Evolutionary conservation across 2,329 filamentous ascomycete genomes (phyloP), one percentile per base, ranked within the genome.

Genomic region (Monosporascus sp.): DNA sequence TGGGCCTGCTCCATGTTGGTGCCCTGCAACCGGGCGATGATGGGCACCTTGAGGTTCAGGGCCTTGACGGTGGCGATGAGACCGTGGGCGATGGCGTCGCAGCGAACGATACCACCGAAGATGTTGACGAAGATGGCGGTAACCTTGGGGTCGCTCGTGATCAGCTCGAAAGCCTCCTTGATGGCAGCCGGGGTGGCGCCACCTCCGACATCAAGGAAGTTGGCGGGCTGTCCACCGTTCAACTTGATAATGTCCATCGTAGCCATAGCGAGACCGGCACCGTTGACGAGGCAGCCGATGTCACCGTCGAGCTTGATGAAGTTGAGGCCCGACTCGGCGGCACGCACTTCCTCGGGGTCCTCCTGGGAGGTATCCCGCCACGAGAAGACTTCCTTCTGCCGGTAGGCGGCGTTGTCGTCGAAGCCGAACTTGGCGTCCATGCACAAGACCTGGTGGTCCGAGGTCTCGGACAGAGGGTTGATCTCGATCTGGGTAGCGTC

Each of bases 231-330:
- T 60, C 94, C 94, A 65, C 94, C 94, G 78, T 97, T 99, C 60
- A 99, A 85, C 86, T 99, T 97, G 84, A 99, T 99, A 75, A 99
- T 97, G 76, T 99, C 94, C 94, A 99, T 99, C 72, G 94, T 99
- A 60, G 94, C 94, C 94, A 99, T 99, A 77, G 94, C 94, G 63
- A 99, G 88, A 79, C 94, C 94, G 68, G 94, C 94, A 72, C 94
- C 94, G 79, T 99, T 99, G 79, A 99, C 94, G 65, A 97, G 82
- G 81, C 94, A 99, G 76, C 94, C 94, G 72, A 99, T 99, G 72
- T 99, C 94, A 72, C 94, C 94, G 71, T 97, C 94, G 58, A 99
- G 88, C 85, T 99, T 99, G 84, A 99, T 99, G 80, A 99, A 99
- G 86, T 99, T 99, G 64, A 99, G 85, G 68, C 91, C 91, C 63